Base-by-base conservation (phyloP, 2,329 filamentous ascomycete genomes). In the Botrytis fragariae region DNA sequence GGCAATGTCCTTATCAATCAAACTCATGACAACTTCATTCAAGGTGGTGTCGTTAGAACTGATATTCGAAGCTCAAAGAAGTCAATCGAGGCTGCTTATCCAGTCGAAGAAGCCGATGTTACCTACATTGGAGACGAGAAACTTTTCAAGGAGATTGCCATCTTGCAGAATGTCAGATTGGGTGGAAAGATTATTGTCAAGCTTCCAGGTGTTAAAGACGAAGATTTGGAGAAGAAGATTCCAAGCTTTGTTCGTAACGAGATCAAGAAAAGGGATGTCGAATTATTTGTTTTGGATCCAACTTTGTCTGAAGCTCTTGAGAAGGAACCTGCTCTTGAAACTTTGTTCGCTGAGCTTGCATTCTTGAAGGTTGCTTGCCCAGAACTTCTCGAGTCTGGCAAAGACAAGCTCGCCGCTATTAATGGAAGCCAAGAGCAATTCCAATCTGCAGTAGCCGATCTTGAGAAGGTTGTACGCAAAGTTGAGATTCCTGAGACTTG, bases 211-310 rank as follows among this genome's bases (percentile, higher is more conserved):
- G 89, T 93, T 82, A 97, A 97, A 84, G 89, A 94, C 69, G 95
- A 97, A 62, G 94, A 98, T 51, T 82, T 95, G 10, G 95, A 98
- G 85, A 97, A 97, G 88, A 91, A 93, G 78, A 85, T 99, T 9
- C 89, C 93, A 2, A 86, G 87, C 54, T 82, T 85, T 64, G 88
- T 96, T 76, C 91, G 92, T 80, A 93, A 92, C 83, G 86, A 87
- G 22, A 83, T 98, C 69, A 89, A 90, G 71, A 86, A 90, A 79
- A 93, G 93, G 82, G 87, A 87, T 48, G 85, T 95, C 48, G 84
- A 91, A 75, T 86, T 99, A 51, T 92, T 91, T 78, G 84, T 97
- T 48, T 82, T 98, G 22, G 94, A 99, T 81, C 86, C 92, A 9
- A 85, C 91, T 1, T 86, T 86, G 69, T 91, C 90, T 12, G 88